A percentile compares a stretch with the other conserved stretches of the same genome.
Conservation (phyloP, 306 rosid species). For the Trichosanthes cucumerina region DNA sequence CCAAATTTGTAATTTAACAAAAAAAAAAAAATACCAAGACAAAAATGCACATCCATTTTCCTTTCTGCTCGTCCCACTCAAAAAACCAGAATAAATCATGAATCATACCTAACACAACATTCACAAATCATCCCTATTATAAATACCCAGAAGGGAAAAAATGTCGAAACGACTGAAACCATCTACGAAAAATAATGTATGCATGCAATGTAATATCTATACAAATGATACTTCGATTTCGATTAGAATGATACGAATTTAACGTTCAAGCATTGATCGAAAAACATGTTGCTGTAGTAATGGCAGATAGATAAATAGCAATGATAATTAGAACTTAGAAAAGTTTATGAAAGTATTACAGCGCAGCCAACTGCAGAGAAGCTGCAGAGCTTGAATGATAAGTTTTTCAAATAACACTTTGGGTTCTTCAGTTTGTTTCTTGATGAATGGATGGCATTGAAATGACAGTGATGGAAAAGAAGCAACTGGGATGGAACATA, state of each 20-base stretch:
- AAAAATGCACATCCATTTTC: no score
- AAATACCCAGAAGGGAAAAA: background rate
- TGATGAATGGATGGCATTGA: constrained; percentile 27
- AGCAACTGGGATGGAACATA: constrained; percentile 20
- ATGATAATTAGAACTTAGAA: background rate
- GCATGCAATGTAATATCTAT: background rate
- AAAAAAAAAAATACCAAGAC: no score
- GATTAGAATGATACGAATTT: no score
- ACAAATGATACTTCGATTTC: background rate
- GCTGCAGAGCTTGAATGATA: constrained; percentile 1
- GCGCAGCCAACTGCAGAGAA: background rate
- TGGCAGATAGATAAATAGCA: background rate
- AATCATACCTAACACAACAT: background rate
- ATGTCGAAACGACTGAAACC: background rate
- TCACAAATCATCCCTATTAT: background rate
- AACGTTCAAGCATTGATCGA: background rate
- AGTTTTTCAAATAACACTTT: background rate
- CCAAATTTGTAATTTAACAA: no score
- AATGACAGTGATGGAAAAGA: constrained; percentile 15
- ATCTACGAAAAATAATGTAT: no score
- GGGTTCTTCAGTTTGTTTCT: background rate
- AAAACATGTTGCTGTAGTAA: background rate
- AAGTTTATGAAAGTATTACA: background rate
- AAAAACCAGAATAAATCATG: no score
- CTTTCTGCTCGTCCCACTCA: no score